These are phyloP conservation scores for Naematelia encephala DNA, from an alignment of 768 basidiomycete genomes.

Conservation along the genomic window DNA sequence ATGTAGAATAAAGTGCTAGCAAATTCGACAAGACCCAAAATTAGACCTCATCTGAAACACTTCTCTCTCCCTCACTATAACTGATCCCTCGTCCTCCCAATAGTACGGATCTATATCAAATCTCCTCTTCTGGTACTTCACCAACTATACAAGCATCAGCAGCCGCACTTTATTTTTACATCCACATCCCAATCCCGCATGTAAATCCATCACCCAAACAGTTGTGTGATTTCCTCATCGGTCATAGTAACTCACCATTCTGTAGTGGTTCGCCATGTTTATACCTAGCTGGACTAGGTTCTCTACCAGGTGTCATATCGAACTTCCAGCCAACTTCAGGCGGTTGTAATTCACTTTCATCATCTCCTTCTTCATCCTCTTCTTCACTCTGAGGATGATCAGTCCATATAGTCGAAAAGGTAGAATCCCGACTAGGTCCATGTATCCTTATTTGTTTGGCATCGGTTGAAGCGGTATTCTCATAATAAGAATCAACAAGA, in stretches of 20 bases:
- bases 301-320: slow-evolving; percentile 45
- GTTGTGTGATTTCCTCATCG: too few relatives aligned
- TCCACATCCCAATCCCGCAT: too few relatives aligned
- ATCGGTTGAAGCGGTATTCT: neutral
- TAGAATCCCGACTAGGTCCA: neutral
- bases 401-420: neutral
- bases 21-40: too few relatives aligned
- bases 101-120: too few relatives aligned
- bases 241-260: slow-evolving; percentile 46
- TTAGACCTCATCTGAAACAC: too few relatives aligned
- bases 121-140: too few relatives aligned
- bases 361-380: slow-evolving; percentile 1
- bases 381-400: neutral
- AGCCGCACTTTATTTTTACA: too few relatives aligned
- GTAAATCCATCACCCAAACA: too few relatives aligned
- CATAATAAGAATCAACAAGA: neutral
- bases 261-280: slow-evolving; percentile 47
- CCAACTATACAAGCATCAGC: too few relatives aligned
- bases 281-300: slow-evolving; percentile 47
- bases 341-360: slow-evolving; percentile 19
- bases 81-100: too few relatives aligned
- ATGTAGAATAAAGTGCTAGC: too few relatives aligned
- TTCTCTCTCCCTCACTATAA: too few relatives aligned
- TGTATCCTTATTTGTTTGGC: neutral
- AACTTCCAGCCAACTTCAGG: slow-evolving; percentile 27